Evolutionary conservation across 2,329 filamentous ascomycete genomes (phyloP), one percentile per base, ranked within the genome.

Genomic region (Fusarium chuoi): DNA sequence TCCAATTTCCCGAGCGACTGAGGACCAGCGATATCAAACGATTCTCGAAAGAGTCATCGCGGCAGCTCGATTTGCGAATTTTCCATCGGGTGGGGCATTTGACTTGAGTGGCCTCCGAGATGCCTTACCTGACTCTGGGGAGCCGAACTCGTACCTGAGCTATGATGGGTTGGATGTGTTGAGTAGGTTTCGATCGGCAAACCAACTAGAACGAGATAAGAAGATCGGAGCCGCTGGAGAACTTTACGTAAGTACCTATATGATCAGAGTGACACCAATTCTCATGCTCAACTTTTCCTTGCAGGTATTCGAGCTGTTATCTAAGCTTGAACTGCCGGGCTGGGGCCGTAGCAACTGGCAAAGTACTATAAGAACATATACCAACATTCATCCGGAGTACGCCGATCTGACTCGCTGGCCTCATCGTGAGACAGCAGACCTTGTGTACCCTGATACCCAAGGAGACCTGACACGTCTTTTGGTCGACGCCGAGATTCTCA

Each of bases 181-280:
- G n/a, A 52, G 41, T 7, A 60, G 55, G 1, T 73, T 73, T 35
- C 70, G 55, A 17, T 74, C 77, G 1, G 68, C 45, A 13, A 77
- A 10, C 30, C 76, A 78, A 36, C 45, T 59, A 1, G 73, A 78
- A 33, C 72, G 77, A 5, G 70, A 77, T 46, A 77, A 69, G 52
- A 76, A 70, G 58, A 39, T 78, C 14, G 77, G 77, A 5, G 77
- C 77, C 1, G 77, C 73, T 3, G 75, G 77, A 20, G 75, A 79
- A 42, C 58, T 78, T 54, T 78, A 72, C 20, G 77, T 77, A 49
- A 76, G 75, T 60, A 9, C 2, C 4, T n/a, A n/a, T n/a, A 5
- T 11, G 4, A 12, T 39, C 1, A 24, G 9, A 3, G 3, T 18
- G 33, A 14, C 11, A 24, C 44, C 6, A 12, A 22, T 22, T 9